A percentile compares a stretch with the other conserved stretches of the same genome.
Conservation (phyloP, 2,329 filamentous ascomycete species). For the Atkinsonella texensis region DNA sequence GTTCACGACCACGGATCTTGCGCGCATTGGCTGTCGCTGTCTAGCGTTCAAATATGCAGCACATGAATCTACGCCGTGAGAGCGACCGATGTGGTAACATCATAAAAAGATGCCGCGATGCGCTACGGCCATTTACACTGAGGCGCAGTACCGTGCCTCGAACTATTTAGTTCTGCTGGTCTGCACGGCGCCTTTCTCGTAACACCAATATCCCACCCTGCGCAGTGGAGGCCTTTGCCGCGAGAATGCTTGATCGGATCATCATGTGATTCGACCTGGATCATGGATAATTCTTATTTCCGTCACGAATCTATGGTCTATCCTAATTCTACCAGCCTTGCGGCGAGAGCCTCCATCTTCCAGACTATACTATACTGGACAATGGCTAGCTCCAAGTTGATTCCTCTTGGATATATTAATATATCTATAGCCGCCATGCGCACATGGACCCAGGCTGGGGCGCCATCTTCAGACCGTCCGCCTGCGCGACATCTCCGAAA, state of each 20-base stretch:
- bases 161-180: background rate
- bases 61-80: background rate
- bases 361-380: background rate
- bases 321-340: background rate
- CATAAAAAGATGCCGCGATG: background rate
- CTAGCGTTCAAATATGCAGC: no score
- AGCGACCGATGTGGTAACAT: background rate
- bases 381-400: background rate
- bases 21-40: background rate
- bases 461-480: background rate
- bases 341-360: no score
- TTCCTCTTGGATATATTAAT: background rate
- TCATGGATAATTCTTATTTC: background rate
- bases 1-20: background rate
- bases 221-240: background rate
- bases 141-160: no score
- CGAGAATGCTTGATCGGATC: background rate
- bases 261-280: background rate
- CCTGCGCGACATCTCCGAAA: background rate
- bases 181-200: background rate
- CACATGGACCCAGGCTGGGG: background rate
- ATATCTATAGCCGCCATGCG: background rate
- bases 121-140: background rate
- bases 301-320: background rate
- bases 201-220: background rate